A percentile compares a stretch with the other conserved stretches of the same genome.
These are phyloP conservation scores for Plasmodium relictum DNA, from an alignment of 169 alveolate species.

Conservation along the genomic window DNA sequence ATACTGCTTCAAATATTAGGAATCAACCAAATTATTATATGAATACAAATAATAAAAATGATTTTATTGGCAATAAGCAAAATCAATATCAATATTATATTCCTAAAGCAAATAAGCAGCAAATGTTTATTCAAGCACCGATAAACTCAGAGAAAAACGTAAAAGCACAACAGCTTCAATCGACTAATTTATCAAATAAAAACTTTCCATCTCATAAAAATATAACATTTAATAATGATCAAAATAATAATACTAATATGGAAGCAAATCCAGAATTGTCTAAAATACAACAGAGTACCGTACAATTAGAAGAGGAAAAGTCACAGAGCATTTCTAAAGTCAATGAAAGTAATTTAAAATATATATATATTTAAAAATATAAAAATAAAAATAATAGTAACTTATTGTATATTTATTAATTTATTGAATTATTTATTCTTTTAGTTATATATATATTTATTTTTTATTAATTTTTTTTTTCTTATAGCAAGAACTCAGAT, in stretches of 20 bases:
- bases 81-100: background rate
- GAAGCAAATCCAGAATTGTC: background rate
- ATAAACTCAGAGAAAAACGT: background rate
- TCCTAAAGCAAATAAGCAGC: conserved; percentile 5
- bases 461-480: background rate
- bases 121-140: background rate
- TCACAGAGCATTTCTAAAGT: no score
- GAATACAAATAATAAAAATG: background rate
- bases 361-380: background rate
- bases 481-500: conserved; percentile 2
- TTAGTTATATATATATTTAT: background rate
- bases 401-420: background rate
- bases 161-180: background rate
- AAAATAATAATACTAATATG: background rate
- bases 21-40: background rate
- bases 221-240: background rate
- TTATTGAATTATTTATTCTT: background rate
- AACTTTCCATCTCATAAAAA: background rate
- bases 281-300: background rate
- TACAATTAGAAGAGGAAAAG: background rate
- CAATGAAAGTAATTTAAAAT: no score
- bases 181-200: background rate
- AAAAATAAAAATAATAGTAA: background rate
- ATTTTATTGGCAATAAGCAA: background rate
- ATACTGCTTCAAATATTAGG: conserved; percentile 4